phyloP scores from a whole-genome alignment of 129 eudicot genomes.

The Ambrosia trifida region DNA sequence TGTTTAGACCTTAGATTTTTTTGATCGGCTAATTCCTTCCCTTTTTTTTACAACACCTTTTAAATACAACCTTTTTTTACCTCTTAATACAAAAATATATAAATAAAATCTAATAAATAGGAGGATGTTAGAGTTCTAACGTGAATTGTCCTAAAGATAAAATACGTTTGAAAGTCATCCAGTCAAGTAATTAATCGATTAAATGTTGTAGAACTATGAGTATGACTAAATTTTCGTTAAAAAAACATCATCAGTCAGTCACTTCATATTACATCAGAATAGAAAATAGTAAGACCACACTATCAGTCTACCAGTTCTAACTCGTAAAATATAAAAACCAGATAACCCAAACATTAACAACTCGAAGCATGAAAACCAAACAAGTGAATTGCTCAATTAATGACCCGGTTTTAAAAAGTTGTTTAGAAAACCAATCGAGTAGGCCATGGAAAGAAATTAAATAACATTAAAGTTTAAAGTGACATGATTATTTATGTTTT shows the following conservation, averaged over 20 bases:
- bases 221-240: neutral
- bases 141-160: neutral
- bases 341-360: neutral
- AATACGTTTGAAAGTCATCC: neutral
- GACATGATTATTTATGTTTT: constrained; percentile 11
- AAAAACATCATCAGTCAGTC: neutral
- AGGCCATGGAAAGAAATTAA: neutral
- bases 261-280: no score
- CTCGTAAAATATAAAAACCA: neutral
- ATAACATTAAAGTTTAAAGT: neutral
- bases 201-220: no score
- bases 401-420: neutral
- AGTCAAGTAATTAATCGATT: neutral
- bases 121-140: neutral
- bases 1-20: no score
- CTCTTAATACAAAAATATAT: no score
- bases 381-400: neutral
- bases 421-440: neutral
- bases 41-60: no score
- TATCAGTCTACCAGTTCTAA: neutral
- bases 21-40: no score
- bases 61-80: no score
- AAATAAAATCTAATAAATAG: neutral
- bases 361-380: neutral
- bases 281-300: neutral